Evolutionary conservation across 306 rosid genomes (phyloP).

Genomic region (Cotoneaster glaucophyllus): DNA sequence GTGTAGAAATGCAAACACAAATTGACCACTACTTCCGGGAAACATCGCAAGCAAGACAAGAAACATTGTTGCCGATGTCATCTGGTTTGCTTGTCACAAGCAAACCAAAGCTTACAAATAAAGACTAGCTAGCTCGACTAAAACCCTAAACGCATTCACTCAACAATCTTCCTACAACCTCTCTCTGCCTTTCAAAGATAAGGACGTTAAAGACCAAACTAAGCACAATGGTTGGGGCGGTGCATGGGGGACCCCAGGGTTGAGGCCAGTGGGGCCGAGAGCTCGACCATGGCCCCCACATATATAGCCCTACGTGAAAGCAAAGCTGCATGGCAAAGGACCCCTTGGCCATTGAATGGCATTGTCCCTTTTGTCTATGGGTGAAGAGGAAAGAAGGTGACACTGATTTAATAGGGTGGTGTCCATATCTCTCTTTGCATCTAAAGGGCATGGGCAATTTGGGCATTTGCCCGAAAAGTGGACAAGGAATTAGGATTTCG

Average conservation of each 20-base stretch:
- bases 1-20: not conserved
- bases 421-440: conserved; percentile 26
- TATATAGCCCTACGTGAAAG: not conserved
- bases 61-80: conserved; percentile 21
- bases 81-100: conserved; percentile 8
- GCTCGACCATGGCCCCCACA: conserved; percentile 22
- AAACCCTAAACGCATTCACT: not conserved
- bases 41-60: conserved; percentile 24
- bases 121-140: not conserved
- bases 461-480: conserved; percentile 22
- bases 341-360: conserved; percentile 40
- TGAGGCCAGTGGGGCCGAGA: conserved; percentile 22
- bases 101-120: conserved; percentile 1
- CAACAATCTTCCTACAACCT: not conserved
- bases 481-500: not conserved
- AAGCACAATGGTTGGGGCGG: conserved; percentile 31
- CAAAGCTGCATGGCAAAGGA: conserved; percentile 36
- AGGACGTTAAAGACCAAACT: conserved; percentile 10
- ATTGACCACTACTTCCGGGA: not conserved
- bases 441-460: conserved; percentile 21
- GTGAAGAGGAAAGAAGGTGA: conserved; percentile 18
- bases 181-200: not conserved
- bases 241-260: conserved; percentile 9
- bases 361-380: conserved; percentile 38
- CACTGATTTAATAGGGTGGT: conserved; percentile 20